A percentile compares a stretch with the other conserved stretches of the same genome.
Evolutionary conservation across 805 yeast genomes (phyloP).

Genomic region (Schizosaccharomyces japonicus): DNA sequence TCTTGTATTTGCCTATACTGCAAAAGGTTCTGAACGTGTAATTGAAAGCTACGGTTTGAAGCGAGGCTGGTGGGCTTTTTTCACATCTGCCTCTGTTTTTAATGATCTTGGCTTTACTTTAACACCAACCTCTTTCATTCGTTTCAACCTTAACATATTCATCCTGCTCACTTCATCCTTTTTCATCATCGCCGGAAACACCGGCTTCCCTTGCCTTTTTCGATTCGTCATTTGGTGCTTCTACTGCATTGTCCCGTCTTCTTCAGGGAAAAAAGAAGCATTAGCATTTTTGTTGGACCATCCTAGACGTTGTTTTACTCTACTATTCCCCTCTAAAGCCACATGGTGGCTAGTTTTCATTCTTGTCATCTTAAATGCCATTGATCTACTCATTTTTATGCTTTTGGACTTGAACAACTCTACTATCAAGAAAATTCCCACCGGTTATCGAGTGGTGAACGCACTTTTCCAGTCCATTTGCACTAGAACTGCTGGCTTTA

Average conservation of each 20-base stretch:
- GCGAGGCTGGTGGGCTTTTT: constrained; percentile 86
- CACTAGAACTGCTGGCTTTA: constrained; percentile 84
- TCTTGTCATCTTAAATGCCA: constrained; percentile 42
- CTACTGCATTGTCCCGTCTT: constrained; percentile 29
- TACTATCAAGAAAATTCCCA: constrained; percentile 29
- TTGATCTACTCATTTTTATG: constrained; percentile 61
- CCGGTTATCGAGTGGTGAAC: constrained; percentile 48
- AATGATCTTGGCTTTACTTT: constrained; percentile 69
- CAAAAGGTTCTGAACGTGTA: constrained; percentile 20
- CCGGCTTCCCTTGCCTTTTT: constrained; percentile 72
- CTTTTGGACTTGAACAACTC: constrained; percentile 42
- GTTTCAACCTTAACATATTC: constrained; percentile 36
- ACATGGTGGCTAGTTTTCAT: constrained; percentile 85
- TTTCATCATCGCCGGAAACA: constrained; percentile 74
- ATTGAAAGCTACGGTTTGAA: constrained; percentile 35
- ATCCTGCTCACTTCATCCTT: constrained; percentile 38
- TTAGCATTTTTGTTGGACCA: constrained; percentile 73
- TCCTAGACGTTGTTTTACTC: constrained; percentile 88
- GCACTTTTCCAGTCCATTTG: constrained; percentile 81
- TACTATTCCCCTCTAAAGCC: constrained; percentile 74
- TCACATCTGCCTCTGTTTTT: constrained; percentile 52
- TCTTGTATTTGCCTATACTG: constrained; percentile 28
- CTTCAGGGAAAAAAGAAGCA: constrained; percentile 32
- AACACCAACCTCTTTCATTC: constrained; percentile 55
- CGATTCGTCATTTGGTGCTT: constrained; percentile 33